Base-by-base conservation (phyloP, 495 filamentous ascomycete species). In the Neurospora cerealis region DNA sequence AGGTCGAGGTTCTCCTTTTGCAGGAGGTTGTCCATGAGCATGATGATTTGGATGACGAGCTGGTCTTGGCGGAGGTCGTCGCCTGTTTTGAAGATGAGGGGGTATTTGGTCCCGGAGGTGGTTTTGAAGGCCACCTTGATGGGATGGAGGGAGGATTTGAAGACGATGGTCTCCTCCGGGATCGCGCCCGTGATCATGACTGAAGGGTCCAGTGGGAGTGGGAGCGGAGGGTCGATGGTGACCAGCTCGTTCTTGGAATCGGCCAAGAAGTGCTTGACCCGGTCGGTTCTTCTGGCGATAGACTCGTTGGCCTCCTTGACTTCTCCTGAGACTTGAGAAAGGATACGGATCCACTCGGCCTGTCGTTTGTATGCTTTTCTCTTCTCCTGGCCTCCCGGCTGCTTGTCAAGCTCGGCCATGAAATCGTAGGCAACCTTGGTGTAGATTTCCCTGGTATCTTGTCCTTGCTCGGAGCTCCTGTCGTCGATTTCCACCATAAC, bases 31-130 rank as follows among this genome's bases (percentile, higher is more conserved):
- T 99, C 96, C 96, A 99, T 99, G 69, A 99, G 87, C 2, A 92
- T 96, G 80, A 99, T 97, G 77, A 98, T 98, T 75, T 99, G 96
- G 74, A 99, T 96, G 69, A 98, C 94, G 0, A 99, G 89, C 81
- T 99, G 96, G 77, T 99, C 96, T 82, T 99, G 96, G 1, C 96
- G 92, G 46, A 99, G 87, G 79, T 99, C 96, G 78, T 99, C 96
- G 48, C 96, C 96, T 4, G 94, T 94, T 82, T 99, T 99, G 88
- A 98, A 98, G 66, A 98, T 90, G 70, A 99, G 90, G 21, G 94
- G 91, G 80, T 98, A 98, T 74, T 91, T 91, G 46, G 86, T 85
- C 5, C 92, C 92, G 6, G 89, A 87, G 1, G 87, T 85, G 0
- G 94, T 97, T 79, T 92, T 94, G 83, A 98, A 97, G 40, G 92